These are phyloP conservation scores for Astrocystis sublimbata DNA, from an alignment of 495 filamentous ascomycete genomes.

Conservation along the genomic window DNA sequence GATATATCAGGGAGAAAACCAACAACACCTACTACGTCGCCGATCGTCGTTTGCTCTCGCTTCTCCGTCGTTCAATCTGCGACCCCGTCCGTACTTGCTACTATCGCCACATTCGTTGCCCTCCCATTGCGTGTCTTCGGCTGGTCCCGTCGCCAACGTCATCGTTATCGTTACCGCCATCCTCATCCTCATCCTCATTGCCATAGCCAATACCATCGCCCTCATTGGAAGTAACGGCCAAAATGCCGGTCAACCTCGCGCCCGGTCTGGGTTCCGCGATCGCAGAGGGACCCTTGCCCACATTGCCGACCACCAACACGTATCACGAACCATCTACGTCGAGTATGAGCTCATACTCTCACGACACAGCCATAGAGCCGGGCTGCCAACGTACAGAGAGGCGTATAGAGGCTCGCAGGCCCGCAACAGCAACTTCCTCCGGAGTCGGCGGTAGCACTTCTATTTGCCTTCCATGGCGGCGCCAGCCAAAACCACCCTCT, in stretches of 20 bases:
- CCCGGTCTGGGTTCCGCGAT: slow-evolving; percentile 21
- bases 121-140: neutral
- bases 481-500: slow-evolving; percentile 33
- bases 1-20: neutral
- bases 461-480: slow-evolving; percentile 39
- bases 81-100: neutral
- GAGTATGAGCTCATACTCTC: slow-evolving; percentile 29
- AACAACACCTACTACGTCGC: neutral
- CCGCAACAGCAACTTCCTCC: slow-evolving; percentile 23
- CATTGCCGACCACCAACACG: slow-evolving; percentile 16
- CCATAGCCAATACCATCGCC: neutral
- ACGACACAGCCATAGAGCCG: slow-evolving; percentile 28
- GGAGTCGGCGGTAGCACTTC: slow-evolving; percentile 34
- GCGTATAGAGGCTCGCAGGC: slow-evolving; percentile 15
- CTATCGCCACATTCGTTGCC: neutral
- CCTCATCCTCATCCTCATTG: no score
- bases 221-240: neutral
- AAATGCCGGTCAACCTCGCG: neutral
- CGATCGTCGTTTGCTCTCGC: neutral
- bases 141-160: neutral
- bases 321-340: slow-evolving; percentile 21
- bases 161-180: no score
- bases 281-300: slow-evolving; percentile 18
- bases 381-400: slow-evolving; percentile 21
- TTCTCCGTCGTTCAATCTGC: neutral